phyloP scores from a whole-genome alignment of 768 basidiomycete genomes.

The Trametopsis cervina region DNA sequence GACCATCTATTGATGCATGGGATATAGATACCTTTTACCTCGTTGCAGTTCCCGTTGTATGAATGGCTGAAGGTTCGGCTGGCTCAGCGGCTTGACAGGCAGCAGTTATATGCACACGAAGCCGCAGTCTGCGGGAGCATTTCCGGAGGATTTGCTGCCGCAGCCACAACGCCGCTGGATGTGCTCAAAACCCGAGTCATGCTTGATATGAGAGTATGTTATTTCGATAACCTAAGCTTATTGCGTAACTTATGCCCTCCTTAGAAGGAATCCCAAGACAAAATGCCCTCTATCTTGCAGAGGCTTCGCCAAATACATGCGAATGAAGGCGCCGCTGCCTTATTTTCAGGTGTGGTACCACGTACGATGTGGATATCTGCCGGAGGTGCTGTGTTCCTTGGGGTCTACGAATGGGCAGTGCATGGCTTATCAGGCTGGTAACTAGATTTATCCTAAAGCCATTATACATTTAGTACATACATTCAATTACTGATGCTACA shows the following conservation, averaged over 20 bases:
- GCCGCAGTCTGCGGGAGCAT: constrained; percentile 87
- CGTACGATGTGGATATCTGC: constrained; percentile 95
- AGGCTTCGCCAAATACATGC: constrained; percentile 63
- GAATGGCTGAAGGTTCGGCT: constrained; percentile 74
- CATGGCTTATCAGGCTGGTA: constrained; percentile 30
- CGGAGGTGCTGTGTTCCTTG: constrained; percentile 94
- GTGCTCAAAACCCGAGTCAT: constrained; percentile 97
- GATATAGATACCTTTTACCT: constrained; percentile 88
- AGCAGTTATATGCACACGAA: constrained; percentile 60
- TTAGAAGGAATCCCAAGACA: constrained; percentile 43
- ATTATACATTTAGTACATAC: too few relatives aligned
- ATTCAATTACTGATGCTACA: too few relatives aligned
- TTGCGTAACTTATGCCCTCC: background rate
- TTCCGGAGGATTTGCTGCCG: constrained; percentile 87
- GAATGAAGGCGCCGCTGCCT: constrained; percentile 62
- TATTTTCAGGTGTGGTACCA: constrained; percentile 85
- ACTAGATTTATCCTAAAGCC: background rate
- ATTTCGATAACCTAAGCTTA: too few relatives aligned
- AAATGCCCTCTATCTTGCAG: constrained; percentile 45
- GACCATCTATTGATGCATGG: background rate
- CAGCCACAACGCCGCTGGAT: constrained; percentile 88
- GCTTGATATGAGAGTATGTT: constrained; percentile 77
- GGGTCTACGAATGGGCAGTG: constrained; percentile 86
- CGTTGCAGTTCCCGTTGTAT: constrained; percentile 93
- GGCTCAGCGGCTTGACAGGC: constrained; percentile 44